These are phyloP conservation scores for Alternaria burnsii DNA, from an alignment of 2,329 filamentous ascomycete species.

Conservation along the genomic window DNA sequence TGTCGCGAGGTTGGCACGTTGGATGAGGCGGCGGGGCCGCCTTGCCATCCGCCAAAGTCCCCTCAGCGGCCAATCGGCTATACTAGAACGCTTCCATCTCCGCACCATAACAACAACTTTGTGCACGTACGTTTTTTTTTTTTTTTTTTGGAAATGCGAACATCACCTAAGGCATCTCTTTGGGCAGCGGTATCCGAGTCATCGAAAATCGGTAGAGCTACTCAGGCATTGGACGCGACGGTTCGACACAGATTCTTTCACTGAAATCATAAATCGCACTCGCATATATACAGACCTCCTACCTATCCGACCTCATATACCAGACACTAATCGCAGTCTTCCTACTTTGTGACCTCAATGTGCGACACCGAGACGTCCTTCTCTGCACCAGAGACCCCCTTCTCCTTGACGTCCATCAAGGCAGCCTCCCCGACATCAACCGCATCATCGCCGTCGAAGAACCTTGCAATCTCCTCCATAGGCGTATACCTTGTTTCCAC, in stretches of 20 bases:
- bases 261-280: background rate
- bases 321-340: background rate
- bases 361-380: conserved; percentile 4
- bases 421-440: conserved; percentile 16
- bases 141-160: background rate
- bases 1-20: conserved; percentile 3
- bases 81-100: background rate
- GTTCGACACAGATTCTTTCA: background rate
- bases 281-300: background rate
- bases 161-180: background rate
- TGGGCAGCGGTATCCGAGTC: background rate
- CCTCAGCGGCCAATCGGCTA: background rate
- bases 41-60: background rate
- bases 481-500: conserved; percentile 28
- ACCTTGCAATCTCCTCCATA: conserved; percentile 28
- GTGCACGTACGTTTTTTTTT: background rate
- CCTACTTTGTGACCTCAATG: conserved; percentile 2
- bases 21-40: background rate
- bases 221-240: background rate
- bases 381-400: background rate
- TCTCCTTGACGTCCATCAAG: conserved; percentile 20
- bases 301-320: background rate
- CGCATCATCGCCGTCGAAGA: conserved; percentile 20
- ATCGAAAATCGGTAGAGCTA: background rate
- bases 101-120: background rate